Base-by-base conservation (phyloP, 345 rosid genomes). In the Populus nigra region DNA sequence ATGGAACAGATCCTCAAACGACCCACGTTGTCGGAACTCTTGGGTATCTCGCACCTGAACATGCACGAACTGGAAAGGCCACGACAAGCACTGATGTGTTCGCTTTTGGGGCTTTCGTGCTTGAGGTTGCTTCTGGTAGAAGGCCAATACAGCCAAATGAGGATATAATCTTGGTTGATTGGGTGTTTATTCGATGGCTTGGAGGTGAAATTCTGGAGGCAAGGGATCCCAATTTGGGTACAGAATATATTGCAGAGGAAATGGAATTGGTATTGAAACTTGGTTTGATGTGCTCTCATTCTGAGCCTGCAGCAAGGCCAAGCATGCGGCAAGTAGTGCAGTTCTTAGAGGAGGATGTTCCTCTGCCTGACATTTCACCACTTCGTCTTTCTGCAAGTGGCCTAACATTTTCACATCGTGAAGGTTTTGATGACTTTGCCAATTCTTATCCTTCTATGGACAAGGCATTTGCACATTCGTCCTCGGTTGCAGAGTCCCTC, bases 31-130 rank as follows among this genome's bases (percentile, higher is more conserved):
- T 82, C 1, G 91, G 95, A 0, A 91, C 93, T 1, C 77, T 87
- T 29, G 95, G 93, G 3, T 91, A 91, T 81, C 77, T 89, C 5
- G 94, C 94, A 5, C 95, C 95, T 7, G 93, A 91, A 50, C 87
- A 84, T 69, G 78, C 84, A 1, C 39, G 91, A 47, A 87, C 87
- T 0, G 94, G 94, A 15, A 88, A 85, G 65, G 88, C 91, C 23
- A 88, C 90, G 1, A 82, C 86, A 0, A 78, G 83, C 1, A 86
- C 86, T 0, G 91, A 91, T 76, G 91, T 88, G 2, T 91, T 79
- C 36, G 85, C 91, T 6, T 91, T 87, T 68, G 95, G 91, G n/a
- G 89, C 85, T 5, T 88, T 91, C 84, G 50, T 88, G 61, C 83
- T 91, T 2, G 95, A 91, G 61, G 95, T 91, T 45, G 90, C 84